Percentiles rank a stretch among this genome's conserved stretches.
Conservation (phyloP, 2,329 filamentous ascomycete genomes). For the Colletotrichum lindemuthianum region DNA sequence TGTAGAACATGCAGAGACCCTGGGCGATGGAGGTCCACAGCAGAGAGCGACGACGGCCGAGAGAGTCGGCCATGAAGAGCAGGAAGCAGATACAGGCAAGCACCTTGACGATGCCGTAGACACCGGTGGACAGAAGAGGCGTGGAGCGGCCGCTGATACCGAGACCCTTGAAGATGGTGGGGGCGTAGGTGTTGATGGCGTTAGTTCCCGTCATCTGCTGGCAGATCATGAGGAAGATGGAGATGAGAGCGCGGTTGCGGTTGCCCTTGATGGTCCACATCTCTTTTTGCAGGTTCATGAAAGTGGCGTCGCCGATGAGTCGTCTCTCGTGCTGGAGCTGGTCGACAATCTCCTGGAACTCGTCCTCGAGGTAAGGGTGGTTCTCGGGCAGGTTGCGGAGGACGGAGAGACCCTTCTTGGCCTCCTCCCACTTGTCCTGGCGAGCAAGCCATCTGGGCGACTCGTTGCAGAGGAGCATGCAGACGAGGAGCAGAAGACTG, state of each 20-base stretch:
- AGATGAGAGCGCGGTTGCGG: conserved; percentile 67
- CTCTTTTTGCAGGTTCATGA: conserved; percentile 66
- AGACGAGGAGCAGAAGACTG: conserved; percentile 64
- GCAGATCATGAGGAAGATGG: conserved; percentile 66
- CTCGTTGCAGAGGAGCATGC: conserved; percentile 72
- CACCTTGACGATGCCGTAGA: conserved; percentile 73
- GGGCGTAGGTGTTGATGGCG: conserved; percentile 51
- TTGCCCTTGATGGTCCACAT: conserved; percentile 68
- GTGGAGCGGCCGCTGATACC: conserved; percentile 56
- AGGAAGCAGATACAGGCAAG: conserved; percentile 66
- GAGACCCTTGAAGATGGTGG: conserved; percentile 46
- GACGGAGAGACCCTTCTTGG: conserved; percentile 61
- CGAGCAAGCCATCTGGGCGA: conserved; percentile 73
- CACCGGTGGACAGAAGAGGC: conserved; percentile 69
- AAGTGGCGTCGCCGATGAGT: conserved; percentile 55
- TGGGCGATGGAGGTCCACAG: conserved; percentile 71
- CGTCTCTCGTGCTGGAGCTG: conserved; percentile 67
- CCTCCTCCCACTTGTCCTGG: conserved; percentile 72
- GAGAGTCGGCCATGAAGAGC: conserved; percentile 68
- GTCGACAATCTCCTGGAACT: conserved; percentile 64
- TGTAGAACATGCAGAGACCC: conserved; percentile 71
- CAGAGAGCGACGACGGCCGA: conserved; percentile 65
- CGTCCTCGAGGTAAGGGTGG: conserved; percentile 65
- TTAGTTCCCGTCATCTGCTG: conserved; percentile 70
- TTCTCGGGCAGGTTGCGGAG: conserved; percentile 64